Evolutionary conservation across 805 yeast species (phyloP).

Genomic region (Ogataea corticis): DNA sequence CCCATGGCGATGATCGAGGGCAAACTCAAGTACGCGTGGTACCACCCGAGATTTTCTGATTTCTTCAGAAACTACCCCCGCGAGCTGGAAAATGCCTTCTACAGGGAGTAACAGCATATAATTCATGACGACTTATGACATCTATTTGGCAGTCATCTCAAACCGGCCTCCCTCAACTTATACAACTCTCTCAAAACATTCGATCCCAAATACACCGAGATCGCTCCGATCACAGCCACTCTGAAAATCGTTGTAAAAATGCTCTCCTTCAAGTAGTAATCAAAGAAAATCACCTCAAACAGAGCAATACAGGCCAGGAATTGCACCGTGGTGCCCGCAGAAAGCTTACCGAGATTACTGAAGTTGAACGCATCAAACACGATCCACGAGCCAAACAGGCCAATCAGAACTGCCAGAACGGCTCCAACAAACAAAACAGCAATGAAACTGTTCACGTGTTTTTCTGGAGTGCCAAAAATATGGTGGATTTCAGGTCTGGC

Average conservation of each 20-base stretch:
- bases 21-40: slow-evolving; percentile 73
- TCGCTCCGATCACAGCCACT: slow-evolving; percentile 47
- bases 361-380: slow-evolving; percentile 37
- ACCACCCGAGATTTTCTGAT: slow-evolving; percentile 37
- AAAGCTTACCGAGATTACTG: slow-evolving; percentile 36
- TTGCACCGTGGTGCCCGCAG: slow-evolving; percentile 38
- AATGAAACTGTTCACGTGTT: slow-evolving; percentile 49
- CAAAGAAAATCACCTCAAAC: slow-evolving; percentile 54
- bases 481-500: slow-evolving; percentile 64
- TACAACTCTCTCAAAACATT: slow-evolving; percentile 51
- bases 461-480: slow-evolving; percentile 54
- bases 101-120: too few species aligned
- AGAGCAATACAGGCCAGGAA: slow-evolving; percentile 50
- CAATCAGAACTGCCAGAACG: slow-evolving; percentile 43
- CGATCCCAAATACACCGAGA: slow-evolving; percentile 63
- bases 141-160: slow-evolving; percentile 13
- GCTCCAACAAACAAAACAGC: slow-evolving; percentile 52
- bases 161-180: slow-evolving; percentile 30
- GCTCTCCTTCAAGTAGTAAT: slow-evolving; percentile 58
- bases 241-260: slow-evolving; percentile 60
- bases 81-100: slow-evolving; percentile 50
- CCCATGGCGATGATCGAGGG: slow-evolving; percentile 91
- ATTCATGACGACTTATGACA: not conserved
- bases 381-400: slow-evolving; percentile 43
- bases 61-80: slow-evolving; percentile 48